Evolutionary conservation across 257 asterid genomes (phyloP).

Genomic region (Fraxinus pennsylvanica): DNA sequence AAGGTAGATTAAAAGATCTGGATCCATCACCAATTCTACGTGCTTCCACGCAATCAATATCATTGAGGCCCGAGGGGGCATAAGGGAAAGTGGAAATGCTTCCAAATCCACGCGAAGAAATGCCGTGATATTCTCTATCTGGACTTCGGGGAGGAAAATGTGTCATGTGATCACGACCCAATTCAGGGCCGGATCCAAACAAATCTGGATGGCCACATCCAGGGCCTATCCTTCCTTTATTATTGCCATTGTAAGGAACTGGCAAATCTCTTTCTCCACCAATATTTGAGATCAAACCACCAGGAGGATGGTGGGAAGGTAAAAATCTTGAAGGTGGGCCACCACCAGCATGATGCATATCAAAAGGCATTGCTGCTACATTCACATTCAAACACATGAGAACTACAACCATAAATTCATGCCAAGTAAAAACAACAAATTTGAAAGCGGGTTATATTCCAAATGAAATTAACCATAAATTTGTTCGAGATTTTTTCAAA

Average conservation of each 20-base stretch:
- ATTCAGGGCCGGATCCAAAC: conserved; percentile 55
- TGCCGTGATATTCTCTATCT: conserved; percentile 51
- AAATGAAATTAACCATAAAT: not conserved
- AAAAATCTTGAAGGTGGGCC: conserved; percentile 51
- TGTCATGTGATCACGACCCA: conserved; percentile 42
- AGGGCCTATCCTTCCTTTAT: conserved; percentile 22
- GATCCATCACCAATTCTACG: conserved; percentile 64
- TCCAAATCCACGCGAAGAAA: conserved; percentile 54
- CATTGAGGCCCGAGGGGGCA: conserved; percentile 44
- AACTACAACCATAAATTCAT: not conserved
- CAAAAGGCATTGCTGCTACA: conserved; percentile 48
- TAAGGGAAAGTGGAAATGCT: conserved; percentile 38
- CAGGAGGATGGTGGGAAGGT: conserved; percentile 49
- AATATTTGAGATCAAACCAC: conserved; percentile 21
- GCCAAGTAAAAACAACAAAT: not conserved
- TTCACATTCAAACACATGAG: conserved; percentile 25
- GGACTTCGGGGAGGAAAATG: conserved; percentile 49
- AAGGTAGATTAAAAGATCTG: conserved; percentile 46
- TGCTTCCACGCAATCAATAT: conserved; percentile 53
- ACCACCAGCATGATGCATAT: conserved; percentile 44
- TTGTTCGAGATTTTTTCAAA: conserved; percentile 2
- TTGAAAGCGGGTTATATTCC: not conserved
- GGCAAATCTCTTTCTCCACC: conserved; percentile 30
- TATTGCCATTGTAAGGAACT: conserved; percentile 12
- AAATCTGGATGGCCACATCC: conserved; percentile 35